phyloP scores from a whole-genome alignment of 179 eudicot species.

The Actinidia chinensis region DNA sequence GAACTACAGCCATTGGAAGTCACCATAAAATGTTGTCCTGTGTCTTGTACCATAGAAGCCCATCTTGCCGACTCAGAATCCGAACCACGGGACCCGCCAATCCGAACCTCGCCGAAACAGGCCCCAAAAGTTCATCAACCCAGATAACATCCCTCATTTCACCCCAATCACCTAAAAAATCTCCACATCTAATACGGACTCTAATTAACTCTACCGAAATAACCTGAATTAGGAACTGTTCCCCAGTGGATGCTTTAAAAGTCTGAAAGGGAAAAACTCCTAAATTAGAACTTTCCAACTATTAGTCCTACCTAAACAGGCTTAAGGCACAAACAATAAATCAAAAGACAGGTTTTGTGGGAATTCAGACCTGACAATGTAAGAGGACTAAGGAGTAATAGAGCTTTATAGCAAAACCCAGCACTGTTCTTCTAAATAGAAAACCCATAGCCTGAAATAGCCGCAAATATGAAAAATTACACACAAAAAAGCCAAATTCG shows the following conservation, averaged over 20 bases:
- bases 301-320: background rate
- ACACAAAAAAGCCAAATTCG: slow-evolving; percentile 21
- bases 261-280: too few species aligned
- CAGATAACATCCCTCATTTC: slow-evolving; percentile 92
- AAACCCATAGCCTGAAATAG: slow-evolving; percentile 24
- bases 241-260: slow-evolving; percentile 16
- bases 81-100: slow-evolving; percentile 48
- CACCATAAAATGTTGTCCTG: slow-evolving; percentile 86
- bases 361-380: slow-evolving; percentile 7
- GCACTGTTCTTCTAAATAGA: slow-evolving; percentile 30
- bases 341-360: background rate
- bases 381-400: slow-evolving; percentile 11
- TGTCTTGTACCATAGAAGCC: slow-evolving; percentile 95
- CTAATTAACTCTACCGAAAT: background rate
- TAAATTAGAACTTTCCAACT: background rate
- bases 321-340: background rate
- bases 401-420: slow-evolving; percentile 13
- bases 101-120: slow-evolving; percentile 75
- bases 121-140: slow-evolving; percentile 83
- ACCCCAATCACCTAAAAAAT: slow-evolving; percentile 46
- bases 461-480: slow-evolving; percentile 26
- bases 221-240: slow-evolving; percentile 15
- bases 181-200: slow-evolving; percentile 37
- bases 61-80: slow-evolving; percentile 87
- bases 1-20: slow-evolving; percentile 97